Percentiles rank a stretch among this genome's conserved stretches.
These are phyloP conservation scores for Protostelium mycophagum DNA, from an alignment of 78 protist species.

Conservation along the genomic window DNA sequence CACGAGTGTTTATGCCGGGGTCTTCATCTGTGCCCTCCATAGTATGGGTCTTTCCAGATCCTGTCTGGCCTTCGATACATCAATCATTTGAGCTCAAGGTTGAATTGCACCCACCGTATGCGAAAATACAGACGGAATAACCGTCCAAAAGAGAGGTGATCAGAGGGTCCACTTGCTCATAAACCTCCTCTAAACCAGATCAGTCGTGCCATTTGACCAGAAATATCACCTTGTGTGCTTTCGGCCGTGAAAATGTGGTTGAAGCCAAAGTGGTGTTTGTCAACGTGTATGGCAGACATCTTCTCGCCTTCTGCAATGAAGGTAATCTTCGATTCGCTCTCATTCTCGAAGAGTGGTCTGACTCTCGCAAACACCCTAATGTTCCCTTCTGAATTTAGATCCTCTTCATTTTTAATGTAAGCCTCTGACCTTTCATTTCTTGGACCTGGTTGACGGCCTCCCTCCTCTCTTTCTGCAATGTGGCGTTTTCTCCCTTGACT, in stretches of 20 bases:
- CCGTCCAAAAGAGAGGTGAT: not conserved
- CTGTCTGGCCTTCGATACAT: conserved; percentile 6
- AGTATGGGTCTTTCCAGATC: conserved; percentile 10
- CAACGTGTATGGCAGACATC: not conserved
- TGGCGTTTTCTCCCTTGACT: not conserved
- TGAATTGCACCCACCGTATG: not conserved
- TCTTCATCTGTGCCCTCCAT: conserved; percentile 1
- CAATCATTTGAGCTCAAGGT: not conserved
- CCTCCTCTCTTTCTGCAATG: not conserved
- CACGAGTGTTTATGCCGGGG: not conserved
- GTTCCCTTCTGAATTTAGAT: not conserved
- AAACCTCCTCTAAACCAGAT: not conserved
- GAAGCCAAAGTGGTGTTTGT: not conserved
- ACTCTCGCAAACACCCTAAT: not conserved
- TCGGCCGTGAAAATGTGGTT: not conserved
- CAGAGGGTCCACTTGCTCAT: not conserved
- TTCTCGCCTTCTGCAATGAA: not conserved
- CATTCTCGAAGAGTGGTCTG: not conserved
- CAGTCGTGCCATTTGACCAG: not conserved
- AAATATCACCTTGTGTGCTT: not conserved
- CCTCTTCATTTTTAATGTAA: not conserved
- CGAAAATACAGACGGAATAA: not conserved
- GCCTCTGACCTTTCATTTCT: not conserved
- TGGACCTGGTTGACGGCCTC: not conserved
- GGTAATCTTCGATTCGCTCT: not conserved